phyloP scores from a whole-genome alignment of 805 yeast species.

The Tetrapisispora iriomotensis region DNA sequence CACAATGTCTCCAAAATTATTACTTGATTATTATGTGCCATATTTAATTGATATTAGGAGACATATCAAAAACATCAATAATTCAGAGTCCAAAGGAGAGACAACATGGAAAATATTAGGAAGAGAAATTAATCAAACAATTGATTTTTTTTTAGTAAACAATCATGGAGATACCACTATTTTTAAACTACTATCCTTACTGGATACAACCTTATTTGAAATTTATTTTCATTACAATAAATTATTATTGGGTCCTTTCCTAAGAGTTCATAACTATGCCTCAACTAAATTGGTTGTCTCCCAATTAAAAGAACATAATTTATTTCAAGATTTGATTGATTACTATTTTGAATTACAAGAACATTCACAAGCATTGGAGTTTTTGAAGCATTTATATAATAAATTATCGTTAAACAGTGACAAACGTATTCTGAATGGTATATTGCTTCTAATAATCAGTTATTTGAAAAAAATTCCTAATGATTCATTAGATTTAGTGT shows the following conservation, averaged over 20 bases:
- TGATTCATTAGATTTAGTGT: conserved; percentile 42
- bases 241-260: conserved; percentile 69
- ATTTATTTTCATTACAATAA: conserved; percentile 64
- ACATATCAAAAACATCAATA: conserved; percentile 27
- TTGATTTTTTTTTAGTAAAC: conserved; percentile 24
- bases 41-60: conserved; percentile 44
- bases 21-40: conserved; percentile 24
- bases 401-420: conserved; percentile 9
- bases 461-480: conserved; percentile 49
- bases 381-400: conserved; percentile 34
- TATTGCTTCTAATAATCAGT: conserved; percentile 28
- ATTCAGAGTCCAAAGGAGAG: conserved; percentile 5
- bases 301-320: conserved; percentile 38
- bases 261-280: conserved; percentile 69
- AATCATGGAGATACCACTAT: conserved; percentile 26
- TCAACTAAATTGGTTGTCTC: conserved; percentile 51
- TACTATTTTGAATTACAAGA: conserved; percentile 55
- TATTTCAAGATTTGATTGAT: conserved; percentile 63
- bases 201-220: conserved; percentile 73
- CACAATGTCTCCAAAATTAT: conserved; percentile 6
- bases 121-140: conserved; percentile 14
- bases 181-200: conserved; percentile 34
- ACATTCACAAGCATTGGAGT: conserved; percentile 58
- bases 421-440: conserved; percentile 8
- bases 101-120: conserved; percentile 17